These are phyloP conservation scores for Penicillium lividum DNA, from an alignment of 495 filamentous ascomycete species.

Conservation along the genomic window DNA sequence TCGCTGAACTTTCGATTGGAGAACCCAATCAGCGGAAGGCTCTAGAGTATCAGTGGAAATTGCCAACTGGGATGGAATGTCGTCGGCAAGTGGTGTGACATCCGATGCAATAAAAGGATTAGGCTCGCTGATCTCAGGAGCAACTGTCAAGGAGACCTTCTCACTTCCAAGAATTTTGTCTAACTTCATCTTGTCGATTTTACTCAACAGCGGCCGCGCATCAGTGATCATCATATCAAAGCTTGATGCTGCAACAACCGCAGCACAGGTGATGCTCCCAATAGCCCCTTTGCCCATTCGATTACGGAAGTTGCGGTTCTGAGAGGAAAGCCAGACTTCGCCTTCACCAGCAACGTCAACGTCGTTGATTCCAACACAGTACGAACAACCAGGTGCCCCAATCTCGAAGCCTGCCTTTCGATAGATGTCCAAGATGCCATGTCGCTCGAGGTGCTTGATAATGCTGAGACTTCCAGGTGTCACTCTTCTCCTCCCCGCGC, in stretches of 20 bases:
- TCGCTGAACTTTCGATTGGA: background rate
- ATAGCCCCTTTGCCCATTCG: slow-evolving; percentile 49
- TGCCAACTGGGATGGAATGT: no score
- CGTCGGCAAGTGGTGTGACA: background rate
- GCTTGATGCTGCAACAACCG: slow-evolving; percentile 8
- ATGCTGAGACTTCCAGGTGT: slow-evolving; percentile 44
- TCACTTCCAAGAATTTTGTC: background rate
- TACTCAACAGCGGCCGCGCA: slow-evolving; percentile 2
- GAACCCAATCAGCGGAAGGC: background rate
- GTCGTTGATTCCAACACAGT: slow-evolving; percentile 46
- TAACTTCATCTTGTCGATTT: background rate
- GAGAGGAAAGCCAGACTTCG: slow-evolving; percentile 48
- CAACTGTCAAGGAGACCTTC: background rate
- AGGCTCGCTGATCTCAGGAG: slow-evolving; percentile 4
- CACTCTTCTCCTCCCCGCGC: slow-evolving; percentile 38
- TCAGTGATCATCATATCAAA: slow-evolving; percentile 9
- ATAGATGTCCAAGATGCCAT: slow-evolving; percentile 41
- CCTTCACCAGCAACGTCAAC: slow-evolving; percentile 42
- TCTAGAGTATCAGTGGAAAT: background rate
- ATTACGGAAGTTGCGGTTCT: slow-evolving; percentile 52
- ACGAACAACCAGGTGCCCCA: slow-evolving; percentile 46
- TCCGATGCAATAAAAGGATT: slow-evolving; percentile 2
- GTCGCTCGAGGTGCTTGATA: slow-evolving; percentile 29
- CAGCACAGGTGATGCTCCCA: slow-evolving; percentile 43
- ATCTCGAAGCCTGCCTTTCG: slow-evolving; percentile 42